Evolutionary conservation across 768 basidiomycete species (phyloP), one percentile per base, ranked within the genome.

Genomic region (Lactifluus subvellereus): DNA sequence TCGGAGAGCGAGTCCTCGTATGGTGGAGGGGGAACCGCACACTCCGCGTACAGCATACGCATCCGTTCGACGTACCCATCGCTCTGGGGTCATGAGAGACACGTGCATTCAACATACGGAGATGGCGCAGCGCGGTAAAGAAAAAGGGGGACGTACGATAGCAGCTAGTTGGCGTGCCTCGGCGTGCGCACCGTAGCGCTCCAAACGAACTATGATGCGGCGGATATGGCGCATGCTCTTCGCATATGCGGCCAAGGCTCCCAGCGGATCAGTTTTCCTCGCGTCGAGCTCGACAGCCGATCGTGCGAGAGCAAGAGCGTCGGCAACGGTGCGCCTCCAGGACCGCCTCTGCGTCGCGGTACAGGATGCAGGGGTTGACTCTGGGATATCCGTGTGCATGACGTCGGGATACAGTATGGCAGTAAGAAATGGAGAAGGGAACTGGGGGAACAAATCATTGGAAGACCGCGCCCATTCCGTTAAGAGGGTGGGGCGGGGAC

Each of bases 281-380:
- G 30, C 9, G 33, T 64, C 63, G 33, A 60, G 58, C n/a, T 64
- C 63, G 22, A 64, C 63, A 8, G 63, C 63, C 2, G 32, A 43
- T 30, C 18, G 54, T 4, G 63, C 63, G n/a, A 54, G 52, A 9
- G 58, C 58, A 13, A 64, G 14, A 1, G 58, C 58, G 33, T 51
- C 54, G 3, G 63, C 54, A 35, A 64, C 40, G 4, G 47, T 60
- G 33, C 63, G 40, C 40, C 63, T 59, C 63, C 63, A 64, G 14
- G 63, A 64, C n/a, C 40, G 63, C 33, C 37, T 14, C 6, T 30
- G 51, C 9, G 35, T n/a, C n/a, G 38, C 7, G 1, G 4, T n/a
- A 11, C 20, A 30, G 13, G 35, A 7, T 20, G 51, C 11, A 35
- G 35, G 33, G 4, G 2, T 38, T 13, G 27, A 1, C 18, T 64